phyloP scores from a whole-genome alignment of 2,329 filamentous ascomycete genomes.

The Alternaria atra region DNA sequence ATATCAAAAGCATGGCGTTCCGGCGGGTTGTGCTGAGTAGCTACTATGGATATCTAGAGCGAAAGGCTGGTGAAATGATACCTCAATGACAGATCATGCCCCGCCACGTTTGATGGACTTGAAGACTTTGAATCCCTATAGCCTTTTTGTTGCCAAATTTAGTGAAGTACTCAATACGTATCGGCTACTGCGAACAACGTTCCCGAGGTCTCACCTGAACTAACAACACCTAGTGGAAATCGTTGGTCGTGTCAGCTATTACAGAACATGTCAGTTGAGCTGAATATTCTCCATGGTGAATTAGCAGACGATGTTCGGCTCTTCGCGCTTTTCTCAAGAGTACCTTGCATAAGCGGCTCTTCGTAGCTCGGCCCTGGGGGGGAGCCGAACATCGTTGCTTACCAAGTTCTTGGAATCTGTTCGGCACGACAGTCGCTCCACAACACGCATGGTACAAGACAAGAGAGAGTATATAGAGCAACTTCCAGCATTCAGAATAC shows the following conservation, averaged over 20 bases:
- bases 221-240: not conserved
- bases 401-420: not conserved
- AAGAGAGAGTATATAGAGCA: not conserved
- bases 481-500: not conserved
- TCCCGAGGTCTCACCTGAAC: not conserved
- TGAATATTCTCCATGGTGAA: not conserved
- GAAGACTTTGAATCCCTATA: not conserved
- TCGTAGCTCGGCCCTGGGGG: slow-evolving; percentile 8
- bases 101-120: slow-evolving; percentile 32
- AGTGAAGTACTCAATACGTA: not conserved
- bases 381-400: slow-evolving; percentile 17
- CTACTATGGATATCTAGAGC: slow-evolving; percentile 36
- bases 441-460: not conserved
- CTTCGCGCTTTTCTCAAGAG: slow-evolving; percentile 1
- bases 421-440: not conserved
- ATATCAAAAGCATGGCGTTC: slow-evolving; percentile 49
- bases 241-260: not conserved
- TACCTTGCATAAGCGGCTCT: slow-evolving; percentile 11
- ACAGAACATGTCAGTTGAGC: not conserved
- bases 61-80: slow-evolving; percentile 50
- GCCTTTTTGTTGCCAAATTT: not conserved
- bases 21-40: slow-evolving; percentile 47
- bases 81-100: slow-evolving; percentile 47
- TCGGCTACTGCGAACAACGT: not conserved
- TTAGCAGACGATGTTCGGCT: not conserved